Evolutionary conservation across 2,329 filamentous ascomycete species (phyloP).

Genomic region (Ceratocystis destructans): DNA sequence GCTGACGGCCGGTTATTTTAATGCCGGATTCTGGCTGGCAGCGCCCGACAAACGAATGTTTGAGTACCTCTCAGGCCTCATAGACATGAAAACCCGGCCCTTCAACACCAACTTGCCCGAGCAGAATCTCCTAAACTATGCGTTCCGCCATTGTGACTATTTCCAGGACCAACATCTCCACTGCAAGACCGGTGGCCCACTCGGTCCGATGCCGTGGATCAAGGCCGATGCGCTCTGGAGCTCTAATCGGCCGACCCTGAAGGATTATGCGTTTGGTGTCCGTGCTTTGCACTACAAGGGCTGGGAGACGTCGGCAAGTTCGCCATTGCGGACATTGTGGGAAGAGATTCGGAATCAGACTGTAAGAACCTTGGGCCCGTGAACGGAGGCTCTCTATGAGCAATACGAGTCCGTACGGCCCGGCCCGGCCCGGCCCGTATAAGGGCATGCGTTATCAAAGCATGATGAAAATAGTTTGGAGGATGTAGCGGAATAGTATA

Average conservation of each 20-base stretch:
- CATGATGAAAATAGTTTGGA: too few species aligned
- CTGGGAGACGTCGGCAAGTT: conserved; percentile 10
- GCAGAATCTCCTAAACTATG: conserved; percentile 33
- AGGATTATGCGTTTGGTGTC: conserved; percentile 14
- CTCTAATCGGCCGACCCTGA: conserved; percentile 13
- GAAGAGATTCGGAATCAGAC: conserved; percentile 2
- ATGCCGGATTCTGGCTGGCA: conserved; percentile 31
- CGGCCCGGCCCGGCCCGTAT: not conserved
- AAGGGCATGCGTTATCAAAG: not conserved
- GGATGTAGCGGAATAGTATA: too few species aligned
- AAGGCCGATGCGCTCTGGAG: conserved; percentile 17
- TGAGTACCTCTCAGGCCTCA: conserved; percentile 27
- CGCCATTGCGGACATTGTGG: conserved; percentile 14
- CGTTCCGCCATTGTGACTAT: conserved; percentile 25
- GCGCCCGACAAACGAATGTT: conserved; percentile 29
- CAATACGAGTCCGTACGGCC: not conserved
- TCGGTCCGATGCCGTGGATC: conserved; percentile 17
- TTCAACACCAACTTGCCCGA: conserved; percentile 30
- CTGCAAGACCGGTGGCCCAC: conserved; percentile 11
- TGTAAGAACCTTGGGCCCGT: not conserved
- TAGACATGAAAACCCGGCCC: conserved; percentile 25
- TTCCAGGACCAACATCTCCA: conserved; percentile 11
- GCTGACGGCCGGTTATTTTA: conserved; percentile 25
- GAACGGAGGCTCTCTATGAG: not conserved
- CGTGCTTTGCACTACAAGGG: conserved; percentile 18